Evolutionary conservation across 345 rosid genomes (phyloP), one percentile per base, ranked within the genome.

Genomic region (Citrus maxima): DNA sequence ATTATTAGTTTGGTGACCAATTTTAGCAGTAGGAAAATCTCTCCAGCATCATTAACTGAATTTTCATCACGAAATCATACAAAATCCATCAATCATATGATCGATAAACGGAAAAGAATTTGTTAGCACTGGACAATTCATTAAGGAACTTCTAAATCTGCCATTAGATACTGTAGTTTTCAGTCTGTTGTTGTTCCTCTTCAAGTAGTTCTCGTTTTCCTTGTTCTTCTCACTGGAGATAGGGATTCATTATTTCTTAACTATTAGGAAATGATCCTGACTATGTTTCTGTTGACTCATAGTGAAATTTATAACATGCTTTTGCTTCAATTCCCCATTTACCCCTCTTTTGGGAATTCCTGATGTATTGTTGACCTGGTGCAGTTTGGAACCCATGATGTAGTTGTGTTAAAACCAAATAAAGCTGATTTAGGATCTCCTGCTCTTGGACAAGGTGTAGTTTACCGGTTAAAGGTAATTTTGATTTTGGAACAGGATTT

Each of bases 381-480:
- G 82, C 90, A 91, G 93, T 92, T 94, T 84, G 89, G 99, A 74
- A 90, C 91, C 51, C 98, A 94, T 78, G 99, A 96, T 67, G 99
- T 96, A 4, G 98, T 94, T 69, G 91, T 92, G 25, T 75, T 96
- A 76, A 96, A 90, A 83, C 89, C 95, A 16, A 96, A 89, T 86
- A 96, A 94, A 83, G 88, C 99, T 61, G 97, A 92, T 87, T 78
- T 88, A 80, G 91, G 92, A 67, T 91, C 97, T 37, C 90, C 97
- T 87, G 86, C 95, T 72, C 90, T 96, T 56, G 99, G 94, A 2
- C 99, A 96, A 90, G 99, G 99, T 55, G 98, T 95, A 7, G 98
- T 95, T 68, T 94, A 95, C 77, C 87, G 94, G 59, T 73, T 95
- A 28, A 94, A 91, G 93, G 97, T 91, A 82, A 73, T 77, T 67